Evolutionary conservation across 495 filamentous ascomycete genomes (phyloP).

Genomic region (Wilcoxina mikolae): DNA sequence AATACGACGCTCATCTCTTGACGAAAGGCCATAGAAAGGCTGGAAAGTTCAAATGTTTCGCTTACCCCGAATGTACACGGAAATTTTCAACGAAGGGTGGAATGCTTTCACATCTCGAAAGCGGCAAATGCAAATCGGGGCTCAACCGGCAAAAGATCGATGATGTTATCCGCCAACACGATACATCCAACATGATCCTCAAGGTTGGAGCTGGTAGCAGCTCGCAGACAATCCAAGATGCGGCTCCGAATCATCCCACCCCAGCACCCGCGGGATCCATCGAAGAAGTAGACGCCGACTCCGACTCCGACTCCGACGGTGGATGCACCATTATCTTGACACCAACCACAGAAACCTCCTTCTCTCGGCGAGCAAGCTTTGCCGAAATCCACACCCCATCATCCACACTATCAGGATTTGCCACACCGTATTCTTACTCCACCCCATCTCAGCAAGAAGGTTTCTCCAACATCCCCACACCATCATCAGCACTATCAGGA

Average conservation of each 20-base stretch:
- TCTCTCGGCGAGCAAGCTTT: neutral
- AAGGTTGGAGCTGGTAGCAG: too few relatives aligned
- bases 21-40: neutral
- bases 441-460: too few relatives aligned
- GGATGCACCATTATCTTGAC: neutral
- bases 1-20: neutral
- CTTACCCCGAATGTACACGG: neutral
- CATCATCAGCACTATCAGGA: neutral
- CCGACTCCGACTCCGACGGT: neutral
- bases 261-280: neutral
- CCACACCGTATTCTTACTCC: neutral
- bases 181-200: slow-evolving; percentile 5
- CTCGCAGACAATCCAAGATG: too few relatives aligned
- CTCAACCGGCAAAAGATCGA: slow-evolving; percentile 10
- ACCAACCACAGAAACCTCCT: neutral
- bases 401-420: neutral
- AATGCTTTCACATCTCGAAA: slow-evolving; percentile 16
- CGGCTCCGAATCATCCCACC: too few relatives aligned
- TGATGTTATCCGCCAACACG: slow-evolving; percentile 8
- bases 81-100: neutral
- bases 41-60: neutral
- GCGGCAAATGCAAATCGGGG: slow-evolving; percentile 5
- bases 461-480: neutral
- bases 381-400: neutral
- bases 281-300: neutral